phyloP scores from a whole-genome alignment of 164 flowering plant genomes.

The Macadamia tetraphylla region DNA sequence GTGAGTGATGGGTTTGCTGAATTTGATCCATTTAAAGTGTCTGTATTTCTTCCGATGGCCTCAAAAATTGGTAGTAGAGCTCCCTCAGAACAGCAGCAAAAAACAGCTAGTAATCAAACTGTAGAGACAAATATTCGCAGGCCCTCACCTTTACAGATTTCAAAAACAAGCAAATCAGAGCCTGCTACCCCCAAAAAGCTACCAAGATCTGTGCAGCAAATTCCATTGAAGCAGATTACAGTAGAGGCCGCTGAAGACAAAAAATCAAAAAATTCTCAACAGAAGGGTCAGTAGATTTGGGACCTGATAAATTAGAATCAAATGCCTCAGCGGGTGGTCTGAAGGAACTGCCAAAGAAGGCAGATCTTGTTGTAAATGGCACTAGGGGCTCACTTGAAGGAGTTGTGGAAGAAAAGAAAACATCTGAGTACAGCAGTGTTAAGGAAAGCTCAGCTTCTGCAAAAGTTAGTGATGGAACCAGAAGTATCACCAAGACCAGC shows the following conservation, averaged over 20 bases:
- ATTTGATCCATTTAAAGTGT: constrained; percentile 7
- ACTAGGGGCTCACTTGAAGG: constrained; percentile 27
- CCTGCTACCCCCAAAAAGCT: constrained; percentile 21
- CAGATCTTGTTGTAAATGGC: constrained; percentile 26
- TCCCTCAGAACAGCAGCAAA: constrained; percentile 27
- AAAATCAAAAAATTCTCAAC: constrained; percentile 12
- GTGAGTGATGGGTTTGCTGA: constrained; percentile 15
- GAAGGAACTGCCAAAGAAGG: constrained; percentile 22
- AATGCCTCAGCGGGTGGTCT: constrained; percentile 16
- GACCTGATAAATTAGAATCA: constrained; percentile 19
- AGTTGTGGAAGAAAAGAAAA: constrained; percentile 48
- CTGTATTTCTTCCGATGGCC: constrained; percentile 32
- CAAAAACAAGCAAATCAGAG: constrained; percentile 34
- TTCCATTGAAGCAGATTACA: constrained; percentile 15
- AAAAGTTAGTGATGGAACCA: constrained; percentile 62
- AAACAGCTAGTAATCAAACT: constrained; percentile 19
- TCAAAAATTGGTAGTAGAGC: constrained; percentile 30
- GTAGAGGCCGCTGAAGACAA: constrained; percentile 25
- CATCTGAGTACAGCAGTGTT: constrained; percentile 38
- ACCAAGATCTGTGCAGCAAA: constrained; percentile 15
- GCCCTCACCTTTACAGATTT: constrained; percentile 30
- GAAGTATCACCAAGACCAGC: constrained; percentile 58
- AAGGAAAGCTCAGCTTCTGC: constrained; percentile 62
- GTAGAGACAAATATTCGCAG: constrained; percentile 22
- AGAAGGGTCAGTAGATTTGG: constrained; percentile 17